Percentiles rank a stretch among this genome's conserved stretches.
Evolutionary conservation across 306 rosid species (phyloP).

Genomic region (Castanea crenata): DNA sequence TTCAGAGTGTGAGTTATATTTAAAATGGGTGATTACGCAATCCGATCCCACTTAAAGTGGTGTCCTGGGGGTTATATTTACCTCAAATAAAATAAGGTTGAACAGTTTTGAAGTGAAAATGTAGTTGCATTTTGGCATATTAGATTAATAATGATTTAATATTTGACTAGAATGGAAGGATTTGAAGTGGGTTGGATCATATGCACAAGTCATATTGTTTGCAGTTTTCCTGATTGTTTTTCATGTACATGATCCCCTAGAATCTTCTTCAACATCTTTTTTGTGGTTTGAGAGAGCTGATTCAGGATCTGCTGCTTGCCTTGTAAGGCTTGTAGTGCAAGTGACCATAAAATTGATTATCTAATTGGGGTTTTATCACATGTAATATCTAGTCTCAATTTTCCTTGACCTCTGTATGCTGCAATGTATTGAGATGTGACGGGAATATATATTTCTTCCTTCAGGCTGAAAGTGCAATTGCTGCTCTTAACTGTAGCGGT

Average conservation of each 20-base stretch:
- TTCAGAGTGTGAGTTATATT: neutral
- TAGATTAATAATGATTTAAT: neutral
- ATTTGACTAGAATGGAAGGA: neutral
- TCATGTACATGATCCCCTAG: too few species aligned
- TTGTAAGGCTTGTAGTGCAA: neutral
- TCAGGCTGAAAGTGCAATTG: conserved; percentile 99
- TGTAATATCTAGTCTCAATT: neutral
- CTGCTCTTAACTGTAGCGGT: conserved; percentile 96
- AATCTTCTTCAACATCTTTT: too few species aligned
- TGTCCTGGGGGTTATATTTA: neutral
- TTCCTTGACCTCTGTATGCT: neutral
- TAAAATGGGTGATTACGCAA: neutral
- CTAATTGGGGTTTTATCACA: conserved; percentile 1
- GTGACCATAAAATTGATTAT: neutral
- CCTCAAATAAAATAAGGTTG: neutral
- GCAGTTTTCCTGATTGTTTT: neutral
- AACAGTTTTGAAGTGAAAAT: neutral
- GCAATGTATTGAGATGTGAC: neutral
- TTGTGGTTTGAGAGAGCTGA: neutral
- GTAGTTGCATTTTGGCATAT: neutral
- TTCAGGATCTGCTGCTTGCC: neutral
- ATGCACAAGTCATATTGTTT: neutral
- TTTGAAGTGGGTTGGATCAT: neutral
- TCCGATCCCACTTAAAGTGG: neutral
- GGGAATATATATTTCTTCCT: neutral